Evolutionary conservation across 768 basidiomycete species (phyloP), one percentile per base, ranked within the genome.

Genomic region (Polyporus arcularius): DNA sequence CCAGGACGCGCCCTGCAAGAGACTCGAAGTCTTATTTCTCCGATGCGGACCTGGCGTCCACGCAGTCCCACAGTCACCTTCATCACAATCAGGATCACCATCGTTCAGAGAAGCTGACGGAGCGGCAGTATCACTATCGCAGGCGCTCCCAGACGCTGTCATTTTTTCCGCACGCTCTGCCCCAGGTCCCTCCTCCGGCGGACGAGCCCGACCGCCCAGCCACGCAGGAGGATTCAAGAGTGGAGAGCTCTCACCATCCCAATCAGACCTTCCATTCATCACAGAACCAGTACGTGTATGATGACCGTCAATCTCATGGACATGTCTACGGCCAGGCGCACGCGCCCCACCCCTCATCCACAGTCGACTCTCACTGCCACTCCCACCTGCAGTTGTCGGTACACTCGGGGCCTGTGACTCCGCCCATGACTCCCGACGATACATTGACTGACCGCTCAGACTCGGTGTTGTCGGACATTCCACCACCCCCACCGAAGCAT

Each of bases 121-220:
- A 64, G 18, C 51, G 57, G 16, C 56, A 65, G 35, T 59, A 64
- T 30, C 61, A 69, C 45, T 66, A 70, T 49, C 72, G 74, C 53
- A 69, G 72, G 42, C 73, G 73, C 47, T 74, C 73, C 4, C 68
- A 71, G 50, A 72, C 72, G 3, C 70, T 71, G 16, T 67, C 70
- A 16, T 46, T 65, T 14, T 53, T 59, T 62, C 56, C 68, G 57
- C 28, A 63, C 59, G 45, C 63, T 42, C 16, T 63, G 30, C 60
- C 59, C 35, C 55, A 59, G 39, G 61, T 51, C 21, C 52, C 48
- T 8, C 42, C 56, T 2, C 6, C 52, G 15, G 51, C 40, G 15
- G 39, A 53, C 21, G 60, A 56, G 38, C 38, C 52, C 16, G 50
- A 52, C 2, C 50, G 50, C 14, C 26, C 53, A 2, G 31, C 59